Conservation (phyloP, 441 rosid species). For the Hypseocharis bilobata region DNA sequence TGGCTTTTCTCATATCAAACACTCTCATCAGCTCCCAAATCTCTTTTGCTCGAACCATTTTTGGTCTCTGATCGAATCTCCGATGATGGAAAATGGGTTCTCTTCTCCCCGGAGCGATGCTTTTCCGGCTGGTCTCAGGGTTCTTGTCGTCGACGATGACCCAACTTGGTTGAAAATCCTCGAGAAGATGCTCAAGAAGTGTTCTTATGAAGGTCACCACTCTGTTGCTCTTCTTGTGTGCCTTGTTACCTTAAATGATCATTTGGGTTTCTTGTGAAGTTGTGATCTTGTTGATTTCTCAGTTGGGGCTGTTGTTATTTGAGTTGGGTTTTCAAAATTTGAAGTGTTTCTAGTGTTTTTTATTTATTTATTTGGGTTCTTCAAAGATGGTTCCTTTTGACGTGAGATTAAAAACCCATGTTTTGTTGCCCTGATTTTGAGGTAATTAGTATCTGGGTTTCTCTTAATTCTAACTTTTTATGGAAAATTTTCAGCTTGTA, state of each 20-base stretch:
- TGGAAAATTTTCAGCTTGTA: neutral
- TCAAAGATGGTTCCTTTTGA: neutral
- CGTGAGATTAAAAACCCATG: neutral
- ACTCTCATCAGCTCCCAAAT: neutral
- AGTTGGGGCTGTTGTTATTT: neutral
- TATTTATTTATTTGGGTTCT: neutral
- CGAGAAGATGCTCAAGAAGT: slow-evolving; percentile 90
- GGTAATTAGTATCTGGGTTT: neutral
- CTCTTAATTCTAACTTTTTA: neutral
- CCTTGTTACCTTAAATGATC: neutral
- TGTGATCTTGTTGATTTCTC: neutral
- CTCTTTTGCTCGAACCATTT: slow-evolving; percentile 9
- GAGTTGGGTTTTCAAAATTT: neutral
- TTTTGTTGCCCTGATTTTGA: neutral
- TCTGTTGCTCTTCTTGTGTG: neutral
- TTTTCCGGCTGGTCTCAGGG: slow-evolving; percentile 76
- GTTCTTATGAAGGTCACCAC: slow-evolving; percentile 68
- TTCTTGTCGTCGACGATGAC: slow-evolving; percentile 88
- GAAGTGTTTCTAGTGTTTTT: neutral
- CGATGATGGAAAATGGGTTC: slow-evolving; percentile 60
- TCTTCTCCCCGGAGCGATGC: slow-evolving; percentile 43
- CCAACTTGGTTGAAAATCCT: slow-evolving; percentile 88
- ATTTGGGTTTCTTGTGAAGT: neutral
- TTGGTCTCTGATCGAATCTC: slow-evolving; percentile 5
- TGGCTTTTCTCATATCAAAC: neutral